phyloP scores from a whole-genome alignment of 2,329 filamentous ascomycete species.

The Aspergillus sp. region DNA sequence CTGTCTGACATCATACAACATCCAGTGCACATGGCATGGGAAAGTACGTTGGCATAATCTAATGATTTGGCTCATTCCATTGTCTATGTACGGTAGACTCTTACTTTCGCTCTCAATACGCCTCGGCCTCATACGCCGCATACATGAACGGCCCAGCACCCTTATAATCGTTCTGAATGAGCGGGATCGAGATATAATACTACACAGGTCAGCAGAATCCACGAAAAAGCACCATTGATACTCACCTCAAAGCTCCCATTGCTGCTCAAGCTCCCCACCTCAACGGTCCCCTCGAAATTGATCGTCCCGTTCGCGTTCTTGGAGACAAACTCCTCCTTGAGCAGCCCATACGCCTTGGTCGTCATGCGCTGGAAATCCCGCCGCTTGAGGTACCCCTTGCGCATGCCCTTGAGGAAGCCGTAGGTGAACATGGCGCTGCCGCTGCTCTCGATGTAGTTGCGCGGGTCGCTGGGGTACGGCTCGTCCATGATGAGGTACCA shows the following conservation, averaged over 20 bases:
- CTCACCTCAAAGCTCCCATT: constrained; percentile 16
- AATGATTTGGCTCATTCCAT: neutral
- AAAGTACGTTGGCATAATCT: neutral
- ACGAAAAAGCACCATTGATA: neutral
- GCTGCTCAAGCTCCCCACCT: constrained; percentile 15
- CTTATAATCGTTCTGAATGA: constrained; percentile 14
- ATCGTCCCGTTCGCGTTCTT: constrained; percentile 12
- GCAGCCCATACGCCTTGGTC: constrained; percentile 3
- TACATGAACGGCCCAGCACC: constrained; percentile 18
- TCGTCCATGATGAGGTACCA: constrained; percentile 17
- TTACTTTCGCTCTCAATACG: too few species aligned
- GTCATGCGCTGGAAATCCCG: constrained; percentile 6
- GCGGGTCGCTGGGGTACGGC: constrained; percentile 9
- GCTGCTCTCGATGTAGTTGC: constrained; percentile 18
- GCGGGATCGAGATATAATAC: constrained; percentile 17
- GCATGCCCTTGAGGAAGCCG: constrained; percentile 11
- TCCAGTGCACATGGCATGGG: neutral
- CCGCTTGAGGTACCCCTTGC: constrained; percentile 8
- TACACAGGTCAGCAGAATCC: neutral
- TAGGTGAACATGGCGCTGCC: constrained; percentile 17
- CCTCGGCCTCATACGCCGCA: constrained; percentile 16
- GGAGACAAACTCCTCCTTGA: constrained; percentile 6
- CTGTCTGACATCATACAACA: neutral
- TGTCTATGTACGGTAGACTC: too few species aligned
- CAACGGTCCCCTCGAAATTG: constrained; percentile 15